Evolutionary conservation across 2,329 filamentous ascomycete genomes (phyloP).

Genomic region (Didymella exigua): DNA sequence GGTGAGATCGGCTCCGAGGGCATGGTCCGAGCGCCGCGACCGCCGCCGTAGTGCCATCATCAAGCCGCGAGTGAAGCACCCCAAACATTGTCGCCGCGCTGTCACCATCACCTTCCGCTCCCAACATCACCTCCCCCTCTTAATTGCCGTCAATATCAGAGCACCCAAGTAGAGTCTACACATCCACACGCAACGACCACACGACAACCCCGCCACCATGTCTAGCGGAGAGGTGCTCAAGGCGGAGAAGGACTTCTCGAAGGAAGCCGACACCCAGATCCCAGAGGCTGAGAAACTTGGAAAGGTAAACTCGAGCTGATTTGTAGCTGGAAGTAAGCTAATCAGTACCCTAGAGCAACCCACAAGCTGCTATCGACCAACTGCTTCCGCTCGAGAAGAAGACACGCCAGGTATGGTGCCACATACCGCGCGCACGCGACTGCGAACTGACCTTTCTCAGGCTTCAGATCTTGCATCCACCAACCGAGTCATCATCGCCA

Average conservation of each 20-base stretch:
- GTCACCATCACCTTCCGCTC: slow-evolving; percentile 7
- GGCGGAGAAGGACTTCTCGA: slow-evolving; percentile 98
- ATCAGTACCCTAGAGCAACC: slow-evolving; percentile 64
- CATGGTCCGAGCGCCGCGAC: slow-evolving; percentile 7
- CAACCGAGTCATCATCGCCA: slow-evolving; percentile 82
- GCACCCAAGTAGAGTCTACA: neutral
- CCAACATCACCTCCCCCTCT: neutral
- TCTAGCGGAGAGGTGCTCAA: slow-evolving; percentile 79
- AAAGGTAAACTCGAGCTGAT: slow-evolving; percentile 62
- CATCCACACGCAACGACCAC: slow-evolving; percentile 3
- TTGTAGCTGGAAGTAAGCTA: slow-evolving; percentile 23
- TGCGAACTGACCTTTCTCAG: slow-evolving; percentile 55
- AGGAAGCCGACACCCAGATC: slow-evolving; percentile 90
- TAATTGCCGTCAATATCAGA: neutral
- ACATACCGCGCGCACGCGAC: slow-evolving; percentile 3
- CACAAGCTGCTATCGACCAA: slow-evolving; percentile 91
- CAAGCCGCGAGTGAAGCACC: slow-evolving; percentile 16
- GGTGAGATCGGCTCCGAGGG: slow-evolving; percentile 14
- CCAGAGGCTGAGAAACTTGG: slow-evolving; percentile 89
- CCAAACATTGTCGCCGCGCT: slow-evolving; percentile 18
- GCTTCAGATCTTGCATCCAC: slow-evolving; percentile 95
- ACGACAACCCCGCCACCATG: slow-evolving; percentile 60
- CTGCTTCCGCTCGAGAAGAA: slow-evolving; percentile 92
- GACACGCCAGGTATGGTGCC: slow-evolving; percentile 77
- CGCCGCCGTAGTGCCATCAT: slow-evolving; percentile 16